Conservation (phyloP, 73 alveolate species). For the Blepharisma japonicum region DNA sequence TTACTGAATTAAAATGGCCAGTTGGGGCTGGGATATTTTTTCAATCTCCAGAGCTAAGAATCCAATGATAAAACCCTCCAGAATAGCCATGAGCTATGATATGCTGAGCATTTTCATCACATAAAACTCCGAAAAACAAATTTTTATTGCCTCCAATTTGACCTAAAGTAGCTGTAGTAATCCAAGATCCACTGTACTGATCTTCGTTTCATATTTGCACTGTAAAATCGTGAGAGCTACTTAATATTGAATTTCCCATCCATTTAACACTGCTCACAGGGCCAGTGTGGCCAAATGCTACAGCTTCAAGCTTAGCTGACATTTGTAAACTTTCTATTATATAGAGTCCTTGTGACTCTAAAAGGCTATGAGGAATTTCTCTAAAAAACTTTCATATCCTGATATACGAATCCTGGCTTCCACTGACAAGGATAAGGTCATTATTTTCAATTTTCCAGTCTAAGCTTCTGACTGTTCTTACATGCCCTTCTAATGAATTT, state of each 20-base stretch:
- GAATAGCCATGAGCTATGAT: slow-evolving; percentile 84
- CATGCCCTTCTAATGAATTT: slow-evolving; percentile 41
- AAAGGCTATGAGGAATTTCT: neutral
- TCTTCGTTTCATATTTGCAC: slow-evolving; percentile 77
- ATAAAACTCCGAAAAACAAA: slow-evolving; percentile 75
- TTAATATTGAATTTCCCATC: slow-evolving; percentile 59
- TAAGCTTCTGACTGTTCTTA: slow-evolving; percentile 31
- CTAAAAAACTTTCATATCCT: slow-evolving; percentile 39
- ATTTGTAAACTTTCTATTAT: slow-evolving; percentile 48
- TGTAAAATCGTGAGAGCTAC: slow-evolving; percentile 84
- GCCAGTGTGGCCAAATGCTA: slow-evolving; percentile 79
- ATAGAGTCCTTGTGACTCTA: slow-evolving; percentile 40
- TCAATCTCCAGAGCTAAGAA: slow-evolving; percentile 62
- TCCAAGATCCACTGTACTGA: slow-evolving; percentile 32
- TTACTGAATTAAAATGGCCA: slow-evolving; percentile 93
- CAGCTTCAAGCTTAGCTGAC: slow-evolving; percentile 72
- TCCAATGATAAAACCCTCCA: slow-evolving; percentile 92
- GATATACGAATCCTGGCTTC: slow-evolving; percentile 35
- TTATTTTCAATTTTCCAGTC: slow-evolving; percentile 1
- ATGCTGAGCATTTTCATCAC: slow-evolving; percentile 49
- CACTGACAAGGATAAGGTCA: slow-evolving; percentile 36
- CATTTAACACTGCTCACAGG: slow-evolving; percentile 80
- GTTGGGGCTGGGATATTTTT: slow-evolving; percentile 61
- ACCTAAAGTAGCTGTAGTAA: slow-evolving; percentile 72
- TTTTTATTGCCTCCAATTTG: slow-evolving; percentile 87